Conservation (phyloP, 78 protist genomes). For the Diacronema lutheri region DNA sequence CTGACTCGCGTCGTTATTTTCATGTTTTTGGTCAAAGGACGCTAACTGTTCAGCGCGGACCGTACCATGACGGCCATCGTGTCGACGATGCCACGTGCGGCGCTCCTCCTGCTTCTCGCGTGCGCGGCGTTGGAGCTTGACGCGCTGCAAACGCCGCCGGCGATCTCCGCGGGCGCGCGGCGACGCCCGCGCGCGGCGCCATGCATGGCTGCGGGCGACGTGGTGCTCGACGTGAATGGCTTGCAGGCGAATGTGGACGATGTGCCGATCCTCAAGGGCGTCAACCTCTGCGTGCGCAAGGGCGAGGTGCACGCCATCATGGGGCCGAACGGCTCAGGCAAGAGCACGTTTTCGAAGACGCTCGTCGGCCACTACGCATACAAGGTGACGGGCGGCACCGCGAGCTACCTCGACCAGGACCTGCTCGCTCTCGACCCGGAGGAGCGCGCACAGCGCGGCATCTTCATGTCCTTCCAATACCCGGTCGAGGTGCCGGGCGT, state of each 20-base stretch:
- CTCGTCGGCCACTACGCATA: conserved; percentile 5
- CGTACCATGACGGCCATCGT: too few species aligned
- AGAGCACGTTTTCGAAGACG: conserved; percentile 26
- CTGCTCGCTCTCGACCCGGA: conserved; percentile 20
- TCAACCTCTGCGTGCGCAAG: conserved; percentile 2
- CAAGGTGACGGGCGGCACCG: conserved; percentile 4
- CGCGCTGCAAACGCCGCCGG: too few species aligned
- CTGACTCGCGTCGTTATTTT: too few species aligned
- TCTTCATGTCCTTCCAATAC: conserved; percentile 41
- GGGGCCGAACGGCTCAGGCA: conserved; percentile 61
- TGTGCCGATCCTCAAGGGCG: conserved; percentile 28
- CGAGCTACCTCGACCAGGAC: neutral
- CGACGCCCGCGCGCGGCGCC: too few species aligned
- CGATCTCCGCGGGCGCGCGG: too few species aligned
- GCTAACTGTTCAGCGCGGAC: too few species aligned
- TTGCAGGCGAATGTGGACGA: neutral
- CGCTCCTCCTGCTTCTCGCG: too few species aligned
- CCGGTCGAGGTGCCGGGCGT: conserved; percentile 48
- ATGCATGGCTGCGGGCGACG: too few species aligned
- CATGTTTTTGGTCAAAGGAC: too few species aligned
- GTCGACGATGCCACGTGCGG: too few species aligned
- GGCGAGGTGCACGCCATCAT: conserved; percentile 56
- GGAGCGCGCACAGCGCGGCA: conserved; percentile 44
- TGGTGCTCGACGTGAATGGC: neutral
- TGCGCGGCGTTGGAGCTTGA: too few species aligned